Evolutionary conservation across 768 basidiomycete species (phyloP), one percentile per base, ranked within the genome.

Genomic region (Leccinum longicurvipes): DNA sequence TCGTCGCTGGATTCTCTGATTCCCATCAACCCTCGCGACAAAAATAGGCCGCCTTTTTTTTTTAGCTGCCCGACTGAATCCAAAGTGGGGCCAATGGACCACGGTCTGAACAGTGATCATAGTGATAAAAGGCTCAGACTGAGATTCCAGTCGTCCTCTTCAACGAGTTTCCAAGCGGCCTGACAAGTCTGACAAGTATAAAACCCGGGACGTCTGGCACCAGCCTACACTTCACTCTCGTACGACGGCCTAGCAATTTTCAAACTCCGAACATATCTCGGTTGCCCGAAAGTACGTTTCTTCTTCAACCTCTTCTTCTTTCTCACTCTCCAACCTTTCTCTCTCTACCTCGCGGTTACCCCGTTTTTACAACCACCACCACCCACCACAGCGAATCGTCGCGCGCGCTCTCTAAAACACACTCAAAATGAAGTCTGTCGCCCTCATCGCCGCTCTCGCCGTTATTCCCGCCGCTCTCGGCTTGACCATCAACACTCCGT

Each of bases 401-500:
- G 56, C 59, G 21, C 62, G 39, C 44, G 17, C 58, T 60, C 69
- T 7, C 58, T 71, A 24, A 7, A 12, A 45, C 52, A 46, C 27
- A 14, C n/a, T 1, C 59, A 44, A 67, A 48, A 79, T 79, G 77
- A 77, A 75, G 61, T 64, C 65, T 45, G 50, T 73, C 49, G 55
- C 69, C 23, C 47, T 74, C 55, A 44, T 65, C 39, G 46, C 67
- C 27, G 69, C 72, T 36, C 53, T 77, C 45, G 58, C 69, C 47
- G 48, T 63, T 19, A 48, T 69, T 11, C 68, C 74, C 41, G 77
- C 69, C 68, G 79, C 62, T 49, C 50, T 73, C 59, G 79, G 60
- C 49, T 63, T 86, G 64, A 82, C 77, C n/a, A 73, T 90, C 65
- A 82, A 89, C 69, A 86, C 86, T 2, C 83, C 86, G 87, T 89